These are phyloP conservation scores for Vaccinium corymbosum DNA, from an alignment of 148 eudicot genomes.

Conservation along the genomic window DNA sequence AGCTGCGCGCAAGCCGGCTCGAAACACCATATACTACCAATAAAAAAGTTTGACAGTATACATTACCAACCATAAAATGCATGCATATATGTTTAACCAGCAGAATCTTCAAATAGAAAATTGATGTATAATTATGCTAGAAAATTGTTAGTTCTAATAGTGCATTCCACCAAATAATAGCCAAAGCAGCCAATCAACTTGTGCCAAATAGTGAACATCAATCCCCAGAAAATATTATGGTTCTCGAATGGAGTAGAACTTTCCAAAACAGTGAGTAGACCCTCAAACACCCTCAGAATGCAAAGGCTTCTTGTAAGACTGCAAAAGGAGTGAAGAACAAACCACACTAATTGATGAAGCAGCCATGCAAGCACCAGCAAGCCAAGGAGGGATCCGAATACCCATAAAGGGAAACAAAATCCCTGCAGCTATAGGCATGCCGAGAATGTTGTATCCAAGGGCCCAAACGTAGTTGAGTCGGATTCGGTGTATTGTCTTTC, in stretches of 20 bases:
- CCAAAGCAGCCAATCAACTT: not conserved
- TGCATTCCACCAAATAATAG: not conserved
- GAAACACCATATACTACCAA: no score
- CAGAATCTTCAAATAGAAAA: not conserved
- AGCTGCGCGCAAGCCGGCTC: no score
- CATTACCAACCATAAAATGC: no score
- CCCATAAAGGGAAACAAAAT: constrained; percentile 77
- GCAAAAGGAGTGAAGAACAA: constrained; percentile 87
- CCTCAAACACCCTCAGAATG: constrained; percentile 6
- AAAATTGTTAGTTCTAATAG: not conserved
- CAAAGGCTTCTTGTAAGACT: constrained; percentile 87
- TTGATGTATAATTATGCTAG: not conserved
- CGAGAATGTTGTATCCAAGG: constrained; percentile 86
- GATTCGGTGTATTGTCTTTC: constrained; percentile 76
- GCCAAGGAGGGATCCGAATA: constrained; percentile 91
- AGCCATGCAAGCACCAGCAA: constrained; percentile 99
- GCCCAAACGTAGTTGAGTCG: constrained; percentile 96
- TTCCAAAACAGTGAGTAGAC: no score
- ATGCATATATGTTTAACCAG: not conserved
- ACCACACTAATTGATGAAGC: constrained; percentile 92
- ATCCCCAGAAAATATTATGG: not conserved
- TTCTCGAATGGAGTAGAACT: no score
- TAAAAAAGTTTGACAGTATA: no score
- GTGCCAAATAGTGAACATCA: not conserved
- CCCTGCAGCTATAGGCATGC: constrained; percentile 93